These are phyloP conservation scores for Zychaea mexicana DNA, from an alignment of 371 early-diverging fungal genomes.

Conservation along the genomic window DNA sequence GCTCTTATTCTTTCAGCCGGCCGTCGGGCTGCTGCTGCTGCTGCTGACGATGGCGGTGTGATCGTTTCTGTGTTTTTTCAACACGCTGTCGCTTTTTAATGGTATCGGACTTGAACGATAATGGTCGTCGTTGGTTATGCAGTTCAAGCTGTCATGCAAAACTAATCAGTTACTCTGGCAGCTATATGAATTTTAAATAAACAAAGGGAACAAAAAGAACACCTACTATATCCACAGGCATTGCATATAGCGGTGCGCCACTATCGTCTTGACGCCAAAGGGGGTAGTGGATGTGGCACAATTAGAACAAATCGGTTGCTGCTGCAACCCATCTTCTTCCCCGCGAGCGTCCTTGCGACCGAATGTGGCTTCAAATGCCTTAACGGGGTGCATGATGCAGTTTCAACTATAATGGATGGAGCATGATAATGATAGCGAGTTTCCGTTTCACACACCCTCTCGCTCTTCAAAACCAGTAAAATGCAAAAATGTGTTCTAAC, in stretches of 20 bases:
- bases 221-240: conserved; percentile 93
- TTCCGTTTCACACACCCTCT: neutral
- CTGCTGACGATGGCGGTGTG: neutral
- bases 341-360: conserved; percentile 9
- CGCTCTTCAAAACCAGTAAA: neutral
- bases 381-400: conserved; percentile 71
- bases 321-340: conserved; percentile 22
- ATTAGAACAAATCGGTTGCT: conserved; percentile 76
- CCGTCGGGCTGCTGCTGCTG: neutral
- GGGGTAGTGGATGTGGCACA: conserved; percentile 92
- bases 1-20: neutral
- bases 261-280: conserved; percentile 90
- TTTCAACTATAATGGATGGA: conserved; percentile 36
- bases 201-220: too few relatives aligned
- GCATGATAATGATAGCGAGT: neutral
- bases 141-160: conserved; percentile 58
- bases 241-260: conserved; percentile 89
- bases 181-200: neutral
- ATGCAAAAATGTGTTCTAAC: neutral
- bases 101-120: conserved; percentile 76
- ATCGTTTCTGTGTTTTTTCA: conserved; percentile 1
- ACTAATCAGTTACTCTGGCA: neutral
- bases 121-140: conserved; percentile 81
- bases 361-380: conserved; percentile 33
- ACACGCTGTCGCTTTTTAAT: conserved; percentile 42